Percentiles rank a stretch among this genome's conserved stretches.
Conservation (phyloP, 192 early-diverging fungal genomes). For the Coemansia sp. region DNA sequence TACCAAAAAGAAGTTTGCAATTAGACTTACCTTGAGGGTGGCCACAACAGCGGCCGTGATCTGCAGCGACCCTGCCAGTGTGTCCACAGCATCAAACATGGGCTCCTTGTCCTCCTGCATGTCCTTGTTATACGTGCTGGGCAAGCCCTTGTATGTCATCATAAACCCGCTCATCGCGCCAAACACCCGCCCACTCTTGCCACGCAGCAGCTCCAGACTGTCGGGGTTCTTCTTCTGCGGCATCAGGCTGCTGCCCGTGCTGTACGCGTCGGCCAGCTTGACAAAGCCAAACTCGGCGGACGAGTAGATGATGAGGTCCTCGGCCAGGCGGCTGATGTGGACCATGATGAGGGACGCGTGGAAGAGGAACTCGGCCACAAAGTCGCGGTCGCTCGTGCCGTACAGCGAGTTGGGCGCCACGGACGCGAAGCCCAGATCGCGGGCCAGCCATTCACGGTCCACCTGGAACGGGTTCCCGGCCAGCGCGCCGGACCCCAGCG, state of each 20-base stretch:
- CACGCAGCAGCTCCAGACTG: constrained; percentile 90
- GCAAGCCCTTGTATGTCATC: constrained; percentile 97
- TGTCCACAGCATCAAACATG: constrained; percentile 94
- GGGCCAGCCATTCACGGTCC: constrained; percentile 85
- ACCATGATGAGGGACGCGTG: constrained; percentile 90
- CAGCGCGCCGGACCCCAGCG: constrained; percentile 90
- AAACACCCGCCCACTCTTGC: constrained; percentile 96
- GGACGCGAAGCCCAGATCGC: constrained; percentile 83
- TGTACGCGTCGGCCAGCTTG: constrained; percentile 93
- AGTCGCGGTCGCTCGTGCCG: constrained; percentile 94
- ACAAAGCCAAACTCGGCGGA: constrained; percentile 95
- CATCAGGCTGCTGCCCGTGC: constrained; percentile 97
- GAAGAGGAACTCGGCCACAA: constrained; percentile 96
- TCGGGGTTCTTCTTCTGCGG: constrained; percentile 99
- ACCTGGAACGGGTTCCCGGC: constrained; percentile 97
- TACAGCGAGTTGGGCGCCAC: constrained; percentile 89
- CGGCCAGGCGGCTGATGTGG: constrained; percentile 85
- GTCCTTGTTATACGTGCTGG: constrained; percentile 99
- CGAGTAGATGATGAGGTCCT: constrained; percentile 96
- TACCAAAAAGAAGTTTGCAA: neutral
- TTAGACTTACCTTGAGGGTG: constrained; percentile 68
- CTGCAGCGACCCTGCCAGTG: constrained; percentile 83
- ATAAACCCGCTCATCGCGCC: constrained; percentile 94
- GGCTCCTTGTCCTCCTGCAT: constrained; percentile 99
- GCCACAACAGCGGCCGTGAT: constrained; percentile 89